Evolutionary conservation across 2,329 filamentous ascomycete species (phyloP).

Genomic region (Microdochium nivale): DNA sequence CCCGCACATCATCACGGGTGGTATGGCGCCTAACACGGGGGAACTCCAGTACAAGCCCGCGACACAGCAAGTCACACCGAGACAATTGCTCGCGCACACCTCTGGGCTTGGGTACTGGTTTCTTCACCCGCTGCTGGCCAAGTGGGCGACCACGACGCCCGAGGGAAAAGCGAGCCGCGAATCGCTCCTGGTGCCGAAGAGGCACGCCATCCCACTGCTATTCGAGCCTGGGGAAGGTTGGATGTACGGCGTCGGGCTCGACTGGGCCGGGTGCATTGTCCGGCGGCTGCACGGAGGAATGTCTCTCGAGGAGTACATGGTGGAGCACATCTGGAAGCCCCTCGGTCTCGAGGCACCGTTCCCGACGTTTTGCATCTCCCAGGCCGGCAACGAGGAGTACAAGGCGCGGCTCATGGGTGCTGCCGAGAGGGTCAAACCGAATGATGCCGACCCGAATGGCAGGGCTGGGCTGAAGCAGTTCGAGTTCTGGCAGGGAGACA

Average conservation of each 20-base stretch:
- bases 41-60: neutral
- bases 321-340: conserved; percentile 11
- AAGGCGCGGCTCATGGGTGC: neutral
- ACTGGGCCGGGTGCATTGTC: conserved; percentile 28
- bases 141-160: conserved; percentile 3
- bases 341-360: conserved; percentile 11
- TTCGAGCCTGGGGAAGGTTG: conserved; percentile 34
- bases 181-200: conserved; percentile 8
- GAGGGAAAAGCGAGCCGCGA: conserved; percentile 1
- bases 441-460: conserved; percentile 4
- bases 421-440: neutral
- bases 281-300: conserved; percentile 17
- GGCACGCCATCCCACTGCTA: conserved; percentile 26
- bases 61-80: conserved; percentile 28
- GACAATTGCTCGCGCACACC: conserved; percentile 38
- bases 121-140: conserved; percentile 10
- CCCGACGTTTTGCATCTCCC: conserved; percentile 9
- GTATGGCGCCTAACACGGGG: neutral
- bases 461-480: conserved; percentile 7
- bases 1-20: neutral
- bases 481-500: conserved; percentile 7
- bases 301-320: conserved; percentile 12
- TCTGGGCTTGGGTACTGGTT: conserved; percentile 33
- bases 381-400: conserved; percentile 2
- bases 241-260: conserved; percentile 30